These are phyloP conservation scores for Xylaria nigripes DNA, from an alignment of 495 filamentous ascomycete species.

Conservation along the genomic window DNA sequence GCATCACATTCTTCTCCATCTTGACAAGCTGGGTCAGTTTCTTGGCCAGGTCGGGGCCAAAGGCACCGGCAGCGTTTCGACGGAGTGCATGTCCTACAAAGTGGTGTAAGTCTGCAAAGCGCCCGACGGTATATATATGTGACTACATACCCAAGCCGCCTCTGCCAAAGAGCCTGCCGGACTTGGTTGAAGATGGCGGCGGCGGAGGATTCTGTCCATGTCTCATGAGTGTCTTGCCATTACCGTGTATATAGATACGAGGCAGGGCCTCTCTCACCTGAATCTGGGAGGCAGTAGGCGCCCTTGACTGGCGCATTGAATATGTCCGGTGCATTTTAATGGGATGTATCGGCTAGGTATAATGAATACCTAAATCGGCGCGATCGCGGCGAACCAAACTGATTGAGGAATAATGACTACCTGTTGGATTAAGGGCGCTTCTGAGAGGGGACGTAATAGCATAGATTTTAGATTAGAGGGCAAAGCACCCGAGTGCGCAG, in stretches of 20 bases:
- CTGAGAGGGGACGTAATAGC: not conserved
- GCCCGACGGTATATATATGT: not conserved
- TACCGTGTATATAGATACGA: not conserved
- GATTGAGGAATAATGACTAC: not conserved
- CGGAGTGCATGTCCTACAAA: slow-evolving; percentile 83
- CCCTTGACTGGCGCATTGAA: slow-evolving; percentile 93
- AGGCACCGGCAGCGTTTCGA: slow-evolving; percentile 82
- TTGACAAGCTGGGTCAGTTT: slow-evolving; percentile 97
- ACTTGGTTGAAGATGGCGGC: slow-evolving; percentile 83
- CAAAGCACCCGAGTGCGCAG: not conserved
- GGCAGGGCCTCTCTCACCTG: slow-evolving; percentile 25
- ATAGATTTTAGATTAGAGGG: not conserved
- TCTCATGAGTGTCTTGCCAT: slow-evolving; percentile 9
- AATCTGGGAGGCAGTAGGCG: slow-evolving; percentile 62
- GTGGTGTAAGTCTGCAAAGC: slow-evolving; percentile 13
- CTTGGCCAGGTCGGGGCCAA: slow-evolving; percentile 92
- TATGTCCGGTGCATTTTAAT: slow-evolving; percentile 90
- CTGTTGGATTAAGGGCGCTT: not conserved
- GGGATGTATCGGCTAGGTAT: not conserved
- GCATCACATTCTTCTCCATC: slow-evolving; percentile 99
- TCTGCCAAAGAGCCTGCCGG: slow-evolving; percentile 76
- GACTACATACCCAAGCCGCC: slow-evolving; percentile 62
- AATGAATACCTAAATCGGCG: not conserved
- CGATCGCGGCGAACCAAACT: not conserved
- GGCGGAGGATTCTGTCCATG: slow-evolving; percentile 79